phyloP scores from a whole-genome alignment of 768 basidiomycete genomes.

The Phlebiopsis flavidoalba region DNA sequence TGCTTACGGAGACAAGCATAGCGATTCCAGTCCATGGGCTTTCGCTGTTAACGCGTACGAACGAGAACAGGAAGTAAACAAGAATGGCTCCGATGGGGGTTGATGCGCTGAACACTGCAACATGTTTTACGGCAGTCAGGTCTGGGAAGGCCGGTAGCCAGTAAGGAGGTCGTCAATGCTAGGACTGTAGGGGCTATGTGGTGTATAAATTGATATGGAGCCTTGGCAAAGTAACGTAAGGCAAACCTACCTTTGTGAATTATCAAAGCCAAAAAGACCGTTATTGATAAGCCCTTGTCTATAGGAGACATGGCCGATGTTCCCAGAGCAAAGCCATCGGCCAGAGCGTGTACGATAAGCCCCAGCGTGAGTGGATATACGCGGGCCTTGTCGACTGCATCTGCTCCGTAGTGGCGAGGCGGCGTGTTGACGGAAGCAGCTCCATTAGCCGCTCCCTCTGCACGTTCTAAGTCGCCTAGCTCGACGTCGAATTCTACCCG shows the following conservation, averaged over 20 bases:
- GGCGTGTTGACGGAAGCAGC: neutral
- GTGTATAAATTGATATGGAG: neutral
- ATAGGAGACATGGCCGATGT: conserved; percentile 47
- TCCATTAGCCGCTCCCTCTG: conserved; percentile 25
- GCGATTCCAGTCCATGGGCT: conserved; percentile 68
- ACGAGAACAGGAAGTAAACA: conserved; percentile 65
- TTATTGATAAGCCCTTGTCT: conserved; percentile 50
- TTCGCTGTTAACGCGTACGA: conserved; percentile 40
- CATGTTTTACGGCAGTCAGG: conserved; percentile 65
- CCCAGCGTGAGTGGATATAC: conserved; percentile 81
- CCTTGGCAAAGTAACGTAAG: neutral
- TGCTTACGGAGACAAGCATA: conserved; percentile 72
- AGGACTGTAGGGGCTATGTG: conserved; percentile 80
- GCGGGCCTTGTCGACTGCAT: conserved; percentile 26
- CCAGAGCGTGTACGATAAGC: conserved; percentile 79
- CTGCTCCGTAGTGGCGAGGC: conserved; percentile 1
- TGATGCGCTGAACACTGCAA: conserved; percentile 75
- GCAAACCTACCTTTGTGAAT: conserved; percentile 73
- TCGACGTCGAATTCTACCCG: conserved; percentile 57
- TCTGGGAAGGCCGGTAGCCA: conserved; percentile 69
- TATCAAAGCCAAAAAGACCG: conserved; percentile 88
- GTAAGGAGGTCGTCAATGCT: conserved; percentile 79
- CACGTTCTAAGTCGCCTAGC: conserved; percentile 51
- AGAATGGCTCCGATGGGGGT: conserved; percentile 79
- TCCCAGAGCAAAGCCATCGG: conserved; percentile 91